phyloP scores from a whole-genome alignment of 352 stramenopile species.

The Globisporangium splendens region DNA sequence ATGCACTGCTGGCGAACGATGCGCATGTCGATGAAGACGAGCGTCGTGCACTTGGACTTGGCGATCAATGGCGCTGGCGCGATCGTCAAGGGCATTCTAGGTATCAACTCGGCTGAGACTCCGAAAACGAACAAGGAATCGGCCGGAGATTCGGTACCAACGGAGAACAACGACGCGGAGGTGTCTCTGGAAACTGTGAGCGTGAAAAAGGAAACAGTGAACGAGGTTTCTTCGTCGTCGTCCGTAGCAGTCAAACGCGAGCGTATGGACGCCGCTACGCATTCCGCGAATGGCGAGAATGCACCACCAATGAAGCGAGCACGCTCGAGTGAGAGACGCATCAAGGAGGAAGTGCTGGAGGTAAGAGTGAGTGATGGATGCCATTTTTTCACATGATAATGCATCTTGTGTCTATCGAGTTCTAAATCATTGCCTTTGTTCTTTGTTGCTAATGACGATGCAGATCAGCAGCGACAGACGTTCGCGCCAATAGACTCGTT shows the following conservation, averaged over 20 bases:
- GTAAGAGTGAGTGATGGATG: slow-evolving; percentile 11
- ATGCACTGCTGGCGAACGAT: slow-evolving; percentile 87
- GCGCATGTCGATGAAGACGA: slow-evolving; percentile 71
- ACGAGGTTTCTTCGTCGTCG: not conserved
- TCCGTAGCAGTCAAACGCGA: slow-evolving; percentile 24
- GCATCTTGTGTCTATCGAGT: not conserved
- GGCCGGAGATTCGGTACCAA: not conserved
- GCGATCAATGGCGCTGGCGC: slow-evolving; percentile 53
- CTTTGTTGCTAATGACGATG: not conserved
- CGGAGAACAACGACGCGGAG: not conserved
- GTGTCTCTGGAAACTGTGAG: not conserved
- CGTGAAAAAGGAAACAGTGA: slow-evolving; percentile 19
- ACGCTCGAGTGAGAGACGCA: slow-evolving; percentile 18
- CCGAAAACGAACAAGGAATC: slow-evolving; percentile 7
- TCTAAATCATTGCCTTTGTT: not conserved
- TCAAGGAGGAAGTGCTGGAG: slow-evolving; percentile 26
- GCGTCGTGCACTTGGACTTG: slow-evolving; percentile 67
- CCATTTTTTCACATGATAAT: not conserved
- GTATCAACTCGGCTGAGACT: slow-evolving; percentile 19
- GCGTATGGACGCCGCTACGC: slow-evolving; percentile 14
- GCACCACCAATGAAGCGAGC: slow-evolving; percentile 30
- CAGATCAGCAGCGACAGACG: slow-evolving; percentile 1
- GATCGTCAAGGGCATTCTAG: slow-evolving; percentile 73
- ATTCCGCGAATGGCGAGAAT: slow-evolving; percentile 14
- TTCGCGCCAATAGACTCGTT: slow-evolving; percentile 4